Evolutionary conservation across 2,329 filamentous ascomycete genomes (phyloP), one percentile per base, ranked within the genome.

Genomic region (Aspergillus luchuensis): DNA sequence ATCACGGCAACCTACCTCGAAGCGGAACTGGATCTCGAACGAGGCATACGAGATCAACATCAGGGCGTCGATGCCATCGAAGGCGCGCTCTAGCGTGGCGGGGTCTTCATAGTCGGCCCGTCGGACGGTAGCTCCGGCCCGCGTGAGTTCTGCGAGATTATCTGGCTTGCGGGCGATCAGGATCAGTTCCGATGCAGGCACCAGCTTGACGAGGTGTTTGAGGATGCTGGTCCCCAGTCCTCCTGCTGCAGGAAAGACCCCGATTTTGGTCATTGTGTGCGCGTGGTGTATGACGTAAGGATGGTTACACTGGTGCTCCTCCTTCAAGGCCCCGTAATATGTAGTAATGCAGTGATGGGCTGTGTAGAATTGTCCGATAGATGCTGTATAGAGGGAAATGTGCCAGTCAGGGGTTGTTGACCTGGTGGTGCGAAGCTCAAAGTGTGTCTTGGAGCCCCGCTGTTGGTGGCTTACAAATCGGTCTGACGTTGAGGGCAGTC

Each of bases 11-110:
- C 39, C 25, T 60, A 80, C 79, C 68, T 80, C 72, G 19, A 75
- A 69, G 1, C 82, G 75, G 63, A 80, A 77, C 5, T 82, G 74
- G 57, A 79, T 77, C 39, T 82, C 81, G 49, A 81, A 77, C 56
- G 80, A 81, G 13, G 82, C 78, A 63, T 82, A 84, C 0, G 84
- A 86, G 36, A 87, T 79, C 36, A 87, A 75, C 68, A 87, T 83
- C 50, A 87, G 71, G 25, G 78, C 74, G 17, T 84, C 79, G 13
- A 85, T 76, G 7, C 79, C 82, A 2, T 74, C 63, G 57, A 87
- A 85, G 2, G 79, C 84, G 1, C 71, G 64, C 33, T 79, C 71
- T 17, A 87, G 73, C 2, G 81, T 78, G 0, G 72, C 67, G 0
- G 78, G 73, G 21, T 78, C 72, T 45, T 85, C 82, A 68, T 84